A percentile compares a stretch with the other conserved stretches of the same genome.
phyloP scores from a whole-genome alignment of 495 filamentous ascomycete genomes.

The Trichoderma erinaceum region DNA sequence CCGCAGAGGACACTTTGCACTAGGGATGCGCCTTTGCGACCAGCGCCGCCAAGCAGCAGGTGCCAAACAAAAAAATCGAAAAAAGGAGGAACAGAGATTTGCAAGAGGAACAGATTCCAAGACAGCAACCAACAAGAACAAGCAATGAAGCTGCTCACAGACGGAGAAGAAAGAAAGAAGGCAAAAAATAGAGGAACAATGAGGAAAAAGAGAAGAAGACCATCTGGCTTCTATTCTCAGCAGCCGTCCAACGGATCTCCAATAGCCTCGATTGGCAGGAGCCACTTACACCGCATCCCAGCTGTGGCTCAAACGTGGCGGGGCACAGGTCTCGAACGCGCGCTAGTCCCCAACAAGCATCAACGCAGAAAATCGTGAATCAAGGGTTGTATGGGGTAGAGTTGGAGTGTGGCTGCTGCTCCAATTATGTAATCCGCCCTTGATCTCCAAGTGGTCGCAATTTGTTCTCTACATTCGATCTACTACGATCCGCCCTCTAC shows the following conservation, averaged over 20 bases:
- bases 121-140: neutral
- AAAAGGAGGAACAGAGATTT: neutral
- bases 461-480: neutral
- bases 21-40: neutral
- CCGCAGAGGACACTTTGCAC: slow-evolving; percentile 12
- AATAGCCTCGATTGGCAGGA: neutral
- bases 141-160: neutral
- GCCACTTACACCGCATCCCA: slow-evolving; percentile 11
- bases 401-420: slow-evolving; percentile 10
- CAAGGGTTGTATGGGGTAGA: neutral
- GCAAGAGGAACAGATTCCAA: neutral
- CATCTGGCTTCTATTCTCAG: neutral
- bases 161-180: neutral
- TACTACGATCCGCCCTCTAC: neutral
- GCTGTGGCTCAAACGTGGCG: neutral
- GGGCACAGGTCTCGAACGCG: neutral
- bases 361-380: neutral
- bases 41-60: slow-evolving; percentile 3
- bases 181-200: neutral
- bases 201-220: neutral
- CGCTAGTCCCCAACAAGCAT: neutral
- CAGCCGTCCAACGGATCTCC: neutral
- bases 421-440: neutral
- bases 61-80: neutral
- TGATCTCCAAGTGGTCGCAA: neutral